A percentile compares a stretch with the other conserved stretches of the same genome.
Conservation (phyloP, 371 early-diverging fungal genomes). For the Mortierella sp. region DNA sequence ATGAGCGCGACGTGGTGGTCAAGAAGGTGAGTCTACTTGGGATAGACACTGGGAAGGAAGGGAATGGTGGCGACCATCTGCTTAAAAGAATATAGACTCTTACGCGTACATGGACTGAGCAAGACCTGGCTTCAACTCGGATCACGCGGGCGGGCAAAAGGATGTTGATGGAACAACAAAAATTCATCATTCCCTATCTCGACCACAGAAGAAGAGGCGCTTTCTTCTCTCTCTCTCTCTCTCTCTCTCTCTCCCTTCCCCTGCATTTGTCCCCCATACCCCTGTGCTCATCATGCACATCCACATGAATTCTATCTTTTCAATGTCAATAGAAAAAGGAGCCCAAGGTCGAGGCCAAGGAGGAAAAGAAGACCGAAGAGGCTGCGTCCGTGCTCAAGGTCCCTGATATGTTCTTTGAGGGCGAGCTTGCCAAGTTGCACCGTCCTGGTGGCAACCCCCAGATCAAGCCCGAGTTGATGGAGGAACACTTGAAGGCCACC, state of each 20-base stretch:
- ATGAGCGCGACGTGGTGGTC: slow-evolving; percentile 88
- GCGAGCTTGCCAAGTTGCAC: slow-evolving; percentile 94
- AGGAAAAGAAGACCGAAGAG: slow-evolving; percentile 43
- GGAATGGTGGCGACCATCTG: too few relatives aligned
- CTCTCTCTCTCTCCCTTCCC: neutral
- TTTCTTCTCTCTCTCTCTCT: slow-evolving; percentile 4
- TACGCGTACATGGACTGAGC: too few relatives aligned
- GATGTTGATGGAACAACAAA: too few relatives aligned
- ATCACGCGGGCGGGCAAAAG: neutral
- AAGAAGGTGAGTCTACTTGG: slow-evolving; percentile 56
- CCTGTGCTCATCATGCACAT: neutral
- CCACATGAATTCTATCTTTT: neutral
- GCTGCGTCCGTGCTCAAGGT: slow-evolving; percentile 21
- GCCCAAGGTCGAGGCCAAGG: slow-evolving; percentile 46
- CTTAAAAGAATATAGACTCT: too few relatives aligned
- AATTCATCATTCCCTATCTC: neutral
- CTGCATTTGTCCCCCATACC: too few relatives aligned
- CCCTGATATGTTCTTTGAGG: slow-evolving; percentile 83
- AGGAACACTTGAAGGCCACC: slow-evolving; percentile 94
- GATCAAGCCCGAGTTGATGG: slow-evolving; percentile 91
- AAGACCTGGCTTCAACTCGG: too few relatives aligned
- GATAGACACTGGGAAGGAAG: too few relatives aligned
- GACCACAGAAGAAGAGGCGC: too few relatives aligned
- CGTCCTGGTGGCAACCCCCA: slow-evolving; percentile 98
- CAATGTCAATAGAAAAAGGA: slow-evolving; percentile 48